Evolutionary conservation across 2,329 filamentous ascomycete species (phyloP).

Genomic region (Pseudogymnoascus sp.): DNA sequence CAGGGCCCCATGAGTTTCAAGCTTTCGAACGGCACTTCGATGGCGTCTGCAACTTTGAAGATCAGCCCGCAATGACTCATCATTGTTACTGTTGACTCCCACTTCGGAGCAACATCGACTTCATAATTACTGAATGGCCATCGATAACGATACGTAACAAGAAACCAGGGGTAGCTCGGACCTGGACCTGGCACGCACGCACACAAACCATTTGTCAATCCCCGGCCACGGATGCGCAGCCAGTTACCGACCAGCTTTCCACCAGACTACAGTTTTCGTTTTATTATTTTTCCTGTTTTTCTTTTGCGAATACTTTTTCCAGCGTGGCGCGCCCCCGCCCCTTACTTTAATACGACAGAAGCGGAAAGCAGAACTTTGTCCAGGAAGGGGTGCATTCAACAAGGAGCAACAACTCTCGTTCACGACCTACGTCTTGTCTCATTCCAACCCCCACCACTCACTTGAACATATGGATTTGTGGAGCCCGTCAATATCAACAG

Average conservation of each 20-base stretch:
- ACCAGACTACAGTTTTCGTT: background rate
- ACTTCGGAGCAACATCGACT: background rate
- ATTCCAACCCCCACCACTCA: background rate
- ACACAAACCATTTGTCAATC: background rate
- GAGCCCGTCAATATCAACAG: background rate
- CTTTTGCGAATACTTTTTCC: background rate
- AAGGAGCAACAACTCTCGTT: background rate
- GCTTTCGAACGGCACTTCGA: constrained; percentile 31
- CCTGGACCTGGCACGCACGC: background rate
- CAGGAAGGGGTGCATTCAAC: background rate
- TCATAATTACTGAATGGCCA: constrained; percentile 1
- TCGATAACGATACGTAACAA: background rate
- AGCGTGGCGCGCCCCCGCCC: background rate
- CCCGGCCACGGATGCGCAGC: background rate
- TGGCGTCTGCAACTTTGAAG: constrained; percentile 19
- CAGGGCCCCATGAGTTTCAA: constrained; percentile 19
- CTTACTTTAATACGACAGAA: background rate
- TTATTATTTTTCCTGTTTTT: background rate
- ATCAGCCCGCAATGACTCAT: background rate
- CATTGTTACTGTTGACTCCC: constrained; percentile 8
- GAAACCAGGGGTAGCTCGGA: background rate
- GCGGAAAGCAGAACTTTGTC: background rate
- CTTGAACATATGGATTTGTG: background rate
- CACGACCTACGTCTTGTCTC: background rate
- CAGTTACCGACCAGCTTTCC: background rate